Percentiles rank a stretch among this genome's conserved stretches.
Conservation (phyloP, 2,329 filamentous ascomycete species). For the Periconia macrospinosa region DNA sequence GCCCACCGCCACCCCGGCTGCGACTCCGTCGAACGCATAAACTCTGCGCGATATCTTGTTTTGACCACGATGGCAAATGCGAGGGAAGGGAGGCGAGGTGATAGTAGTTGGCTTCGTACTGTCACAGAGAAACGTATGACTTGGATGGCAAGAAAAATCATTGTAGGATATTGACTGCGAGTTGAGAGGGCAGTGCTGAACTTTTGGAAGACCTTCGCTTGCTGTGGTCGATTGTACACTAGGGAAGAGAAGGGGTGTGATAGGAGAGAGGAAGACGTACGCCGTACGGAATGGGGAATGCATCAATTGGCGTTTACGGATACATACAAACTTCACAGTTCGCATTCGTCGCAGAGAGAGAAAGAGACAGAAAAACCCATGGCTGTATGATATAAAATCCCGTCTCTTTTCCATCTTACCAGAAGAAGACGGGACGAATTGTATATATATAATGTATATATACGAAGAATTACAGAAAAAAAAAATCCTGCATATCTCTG, state of each 20-base stretch:
- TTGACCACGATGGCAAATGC: neutral
- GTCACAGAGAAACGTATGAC: no score
- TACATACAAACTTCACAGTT: neutral
- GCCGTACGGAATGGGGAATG: neutral
- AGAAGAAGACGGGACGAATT: neutral
- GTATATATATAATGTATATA: neutral
- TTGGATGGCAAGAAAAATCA: no score
- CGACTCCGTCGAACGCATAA: neutral
- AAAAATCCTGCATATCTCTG: neutral
- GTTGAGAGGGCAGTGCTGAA: neutral
- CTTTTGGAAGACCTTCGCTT: neutral
- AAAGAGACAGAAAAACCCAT: no score
- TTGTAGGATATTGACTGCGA: neutral
- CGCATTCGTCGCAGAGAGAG: neutral
- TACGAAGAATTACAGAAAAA: neutral
- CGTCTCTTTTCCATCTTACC: neutral
- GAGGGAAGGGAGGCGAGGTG: neutral
- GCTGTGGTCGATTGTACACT: neutral
- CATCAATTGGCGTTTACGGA: constrained; percentile 10
- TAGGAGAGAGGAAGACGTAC: neutral
- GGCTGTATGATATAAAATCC: neutral
- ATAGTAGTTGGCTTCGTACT: no score
- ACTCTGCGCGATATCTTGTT: neutral
- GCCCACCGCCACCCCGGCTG: constrained; percentile 3
- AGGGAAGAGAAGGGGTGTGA: neutral